Conservation (phyloP, 257 asterid genomes). For the Plantago ovata region DNA sequence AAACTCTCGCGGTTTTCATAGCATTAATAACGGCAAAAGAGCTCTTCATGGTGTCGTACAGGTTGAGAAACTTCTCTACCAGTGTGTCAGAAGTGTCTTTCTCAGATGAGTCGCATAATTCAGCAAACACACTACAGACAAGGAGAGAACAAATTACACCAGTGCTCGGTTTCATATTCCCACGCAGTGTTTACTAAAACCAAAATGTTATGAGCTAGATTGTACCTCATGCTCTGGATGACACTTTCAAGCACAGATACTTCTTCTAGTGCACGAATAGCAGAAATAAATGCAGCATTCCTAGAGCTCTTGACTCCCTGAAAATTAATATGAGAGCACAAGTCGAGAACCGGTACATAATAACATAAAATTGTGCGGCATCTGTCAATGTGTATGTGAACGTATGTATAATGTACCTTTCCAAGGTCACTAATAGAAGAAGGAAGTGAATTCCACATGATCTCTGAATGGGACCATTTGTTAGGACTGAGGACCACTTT, state of each 20-base stretch:
- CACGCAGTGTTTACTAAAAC: not conserved
- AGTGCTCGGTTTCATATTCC: not conserved
- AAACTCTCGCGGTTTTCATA: conserved; percentile 26
- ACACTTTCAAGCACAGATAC: conserved; percentile 63
- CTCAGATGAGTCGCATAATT: conserved; percentile 51
- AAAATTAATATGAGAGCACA: conserved; percentile 9
- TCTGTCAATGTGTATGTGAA: not conserved
- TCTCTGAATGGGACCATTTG: conserved; percentile 42
- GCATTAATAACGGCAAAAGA: conserved; percentile 29
- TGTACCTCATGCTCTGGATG: conserved; percentile 69
- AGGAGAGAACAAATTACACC: conserved; percentile 12
- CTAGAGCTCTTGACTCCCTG: conserved; percentile 56
- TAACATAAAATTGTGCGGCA: conserved; percentile 2
- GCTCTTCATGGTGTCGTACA: conserved; percentile 49
- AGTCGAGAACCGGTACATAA: not conserved
- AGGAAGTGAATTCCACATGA: conserved; percentile 58
- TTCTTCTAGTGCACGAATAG: conserved; percentile 78
- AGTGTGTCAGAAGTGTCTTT: conserved; percentile 46
- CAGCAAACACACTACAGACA: conserved; percentile 59
- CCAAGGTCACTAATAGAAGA: conserved; percentile 52
- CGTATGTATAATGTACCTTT: conserved; percentile 41
- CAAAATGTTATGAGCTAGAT: not conserved
- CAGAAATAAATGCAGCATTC: conserved; percentile 50
- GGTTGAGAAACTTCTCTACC: conserved; percentile 60
- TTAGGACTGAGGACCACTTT: conserved; percentile 41